Evolutionary conservation across 2,329 filamentous ascomycete species (phyloP), one percentile per base, ranked within the genome.

Genomic region (Sporothrix globosa): DNA sequence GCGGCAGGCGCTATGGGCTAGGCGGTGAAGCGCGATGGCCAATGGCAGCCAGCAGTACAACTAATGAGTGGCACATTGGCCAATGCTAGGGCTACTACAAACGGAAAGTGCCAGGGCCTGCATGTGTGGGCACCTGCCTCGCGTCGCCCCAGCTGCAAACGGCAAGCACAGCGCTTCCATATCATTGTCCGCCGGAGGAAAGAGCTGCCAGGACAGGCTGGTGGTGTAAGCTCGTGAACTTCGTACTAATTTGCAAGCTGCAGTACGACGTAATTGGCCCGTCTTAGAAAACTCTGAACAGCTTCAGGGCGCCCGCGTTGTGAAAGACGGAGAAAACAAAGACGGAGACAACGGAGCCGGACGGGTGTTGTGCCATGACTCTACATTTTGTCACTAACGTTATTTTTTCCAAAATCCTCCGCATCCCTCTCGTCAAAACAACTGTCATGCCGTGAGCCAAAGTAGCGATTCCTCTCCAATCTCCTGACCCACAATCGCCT

Each of bases 211-310:
- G 4, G 27, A 46, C 13, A 63, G 14, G 13, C 24, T 14, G 14
- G 14, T 48, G 39, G 54, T 69, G 56, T 69, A 50, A 52, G 41
- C 54, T 44, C 27, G 41, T 44, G 41, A 7, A 44, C 44, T 24
- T 54, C 50, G 53, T 61, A 46, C 34, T 58, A 48, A 58, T 52
- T 46, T 39, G 61, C 46, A 19, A 50, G 27, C 27, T 52, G 46
- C 5, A 30, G 3, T 30, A 44, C 41, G 41, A 30, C 27, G 27
- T 65, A 65, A 65, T 66, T 41, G 61, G 27, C 39, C 61, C 50
- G 65, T 44, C 50, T 61, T 46, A 24, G 24, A 70, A 70, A 70
- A 67, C 69, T 70, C 69, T 61, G 69, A 70, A 70, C 68, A 70
- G 69, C 69, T 68, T 68, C 63, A 68, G 39, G 53, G 21, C 17